Conservation (phyloP, 371 early-diverging fungal genomes). For the Mucor indicus region DNA sequence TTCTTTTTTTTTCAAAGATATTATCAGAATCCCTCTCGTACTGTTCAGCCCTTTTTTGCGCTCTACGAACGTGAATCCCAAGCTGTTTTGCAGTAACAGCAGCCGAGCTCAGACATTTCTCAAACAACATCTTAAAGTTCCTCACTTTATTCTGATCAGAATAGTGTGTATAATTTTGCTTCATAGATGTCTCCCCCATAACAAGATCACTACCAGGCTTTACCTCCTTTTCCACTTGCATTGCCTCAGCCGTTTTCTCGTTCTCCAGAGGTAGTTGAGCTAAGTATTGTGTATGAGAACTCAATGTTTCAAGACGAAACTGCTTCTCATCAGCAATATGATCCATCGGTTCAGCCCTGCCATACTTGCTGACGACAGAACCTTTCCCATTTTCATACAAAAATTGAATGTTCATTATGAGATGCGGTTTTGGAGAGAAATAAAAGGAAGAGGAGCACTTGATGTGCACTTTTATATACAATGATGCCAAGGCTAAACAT, state of each 20-base stretch:
- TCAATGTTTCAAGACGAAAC: constrained; percentile 13
- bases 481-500: no score
- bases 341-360: constrained; percentile 13
- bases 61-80: constrained; percentile 9
- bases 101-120: constrained; percentile 9
- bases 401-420: no score
- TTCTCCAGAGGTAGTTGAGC: constrained; percentile 1
- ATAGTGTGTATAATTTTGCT: constrained; percentile 9
- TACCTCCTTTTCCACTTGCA: background rate
- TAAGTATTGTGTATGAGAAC: constrained; percentile 10
- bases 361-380: constrained; percentile 2
- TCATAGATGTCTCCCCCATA: constrained; percentile 9
- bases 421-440: no score
- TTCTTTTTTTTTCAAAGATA: constrained; percentile 8
- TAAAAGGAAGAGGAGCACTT: no score
- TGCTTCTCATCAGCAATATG: constrained; percentile 19
- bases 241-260: background rate
- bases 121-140: constrained; percentile 7
- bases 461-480: no score
- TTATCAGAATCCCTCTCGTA: constrained; percentile 13
- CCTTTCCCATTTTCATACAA: constrained; percentile 14
- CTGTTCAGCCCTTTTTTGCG: constrained; percentile 14
- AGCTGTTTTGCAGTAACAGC: constrained; percentile 12
- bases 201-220: constrained; percentile 1
- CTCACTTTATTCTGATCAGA: constrained; percentile 8